phyloP scores from a whole-genome alignment of 1,284 basidiomycete species.

The Cryptococcus neoformans region DNA sequence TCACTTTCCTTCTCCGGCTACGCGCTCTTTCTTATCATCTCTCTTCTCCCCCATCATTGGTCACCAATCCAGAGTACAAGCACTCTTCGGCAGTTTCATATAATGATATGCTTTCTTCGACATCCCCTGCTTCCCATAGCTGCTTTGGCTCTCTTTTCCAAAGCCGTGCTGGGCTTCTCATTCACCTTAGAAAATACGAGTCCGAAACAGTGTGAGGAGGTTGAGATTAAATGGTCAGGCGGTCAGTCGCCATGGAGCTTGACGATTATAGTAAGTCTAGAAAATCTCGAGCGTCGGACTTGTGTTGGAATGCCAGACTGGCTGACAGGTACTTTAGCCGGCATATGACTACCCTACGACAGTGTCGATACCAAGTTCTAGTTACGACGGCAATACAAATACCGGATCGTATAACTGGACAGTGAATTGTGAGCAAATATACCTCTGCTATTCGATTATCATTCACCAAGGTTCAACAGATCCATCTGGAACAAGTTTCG shows the following conservation, averaged over 20 bases:
- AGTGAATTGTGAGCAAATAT: conserved; percentile 31
- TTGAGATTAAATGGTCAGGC: conserved; percentile 24
- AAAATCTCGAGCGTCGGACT: no score
- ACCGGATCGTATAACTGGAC: conserved; percentile 27
- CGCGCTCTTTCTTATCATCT: neutral
- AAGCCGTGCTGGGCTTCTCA: conserved; percentile 14
- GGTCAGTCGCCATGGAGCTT: conserved; percentile 33
- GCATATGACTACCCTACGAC: conserved; percentile 38
- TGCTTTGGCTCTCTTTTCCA: conserved; percentile 6
- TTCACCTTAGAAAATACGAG: conserved; percentile 20
- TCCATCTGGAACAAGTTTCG: conserved; percentile 24
- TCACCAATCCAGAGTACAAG: neutral
- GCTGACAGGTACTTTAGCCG: conserved; percentile 21
- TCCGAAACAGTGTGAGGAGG: conserved; percentile 25
- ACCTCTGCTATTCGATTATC: neutral
- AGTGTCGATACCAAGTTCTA: conserved; percentile 26
- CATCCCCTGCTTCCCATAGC: conserved; percentile 5
- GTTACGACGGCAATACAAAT: conserved; percentile 14
- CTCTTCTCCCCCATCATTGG: neutral
- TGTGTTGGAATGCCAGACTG: neutral
- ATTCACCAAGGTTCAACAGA: conserved; percentile 17
- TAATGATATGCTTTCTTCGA: neutral
- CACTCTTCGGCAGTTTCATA: neutral
- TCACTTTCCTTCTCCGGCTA: neutral
- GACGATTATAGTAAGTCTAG: conserved; percentile 28